These are phyloP conservation scores for Annulohypoxylon moriforme DNA, from an alignment of 495 filamentous ascomycete genomes.

Conservation along the genomic window DNA sequence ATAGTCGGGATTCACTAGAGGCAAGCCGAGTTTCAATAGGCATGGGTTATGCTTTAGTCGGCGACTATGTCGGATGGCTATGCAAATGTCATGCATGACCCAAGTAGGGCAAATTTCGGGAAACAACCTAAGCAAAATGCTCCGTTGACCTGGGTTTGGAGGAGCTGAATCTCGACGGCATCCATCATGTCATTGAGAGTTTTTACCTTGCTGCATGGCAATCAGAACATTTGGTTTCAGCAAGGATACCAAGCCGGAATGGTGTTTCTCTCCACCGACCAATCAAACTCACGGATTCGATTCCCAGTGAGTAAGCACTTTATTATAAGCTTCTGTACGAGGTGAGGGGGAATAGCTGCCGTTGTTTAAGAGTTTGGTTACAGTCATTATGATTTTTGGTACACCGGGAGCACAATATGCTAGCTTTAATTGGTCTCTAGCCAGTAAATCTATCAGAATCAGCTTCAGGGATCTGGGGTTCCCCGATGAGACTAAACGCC, in stretches of 20 bases:
- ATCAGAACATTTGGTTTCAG: not conserved
- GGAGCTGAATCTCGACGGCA: not conserved
- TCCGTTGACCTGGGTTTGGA: not conserved
- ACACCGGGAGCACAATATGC: not conserved
- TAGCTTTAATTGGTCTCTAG: constrained; percentile 1
- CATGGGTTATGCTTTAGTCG: constrained; percentile 12
- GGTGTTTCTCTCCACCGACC: not conserved
- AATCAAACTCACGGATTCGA: constrained; percentile 14
- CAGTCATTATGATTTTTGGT: constrained; percentile 8
- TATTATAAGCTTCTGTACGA: not conserved
- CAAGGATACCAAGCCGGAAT: not conserved
- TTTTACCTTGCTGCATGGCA: not conserved
- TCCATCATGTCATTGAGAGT: not conserved
- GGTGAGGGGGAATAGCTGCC: constrained; percentile 6
- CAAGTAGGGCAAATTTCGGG: constrained; percentile 13
- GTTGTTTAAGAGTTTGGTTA: constrained; percentile 1
- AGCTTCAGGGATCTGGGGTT: constrained; percentile 1
- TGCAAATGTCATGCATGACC: constrained; percentile 24
- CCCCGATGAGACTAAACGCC: not conserved
- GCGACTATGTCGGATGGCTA: constrained; percentile 16
- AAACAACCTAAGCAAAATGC: constrained; percentile 6
- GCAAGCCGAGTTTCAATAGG: constrained; percentile 19
- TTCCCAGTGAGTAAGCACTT: constrained; percentile 17
- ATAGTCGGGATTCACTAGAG: constrained; percentile 25
- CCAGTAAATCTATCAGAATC: not conserved